These are phyloP conservation scores for Coemansia sp. DNA, from an alignment of 192 early-diverging fungal genomes.

Conservation along the genomic window DNA sequence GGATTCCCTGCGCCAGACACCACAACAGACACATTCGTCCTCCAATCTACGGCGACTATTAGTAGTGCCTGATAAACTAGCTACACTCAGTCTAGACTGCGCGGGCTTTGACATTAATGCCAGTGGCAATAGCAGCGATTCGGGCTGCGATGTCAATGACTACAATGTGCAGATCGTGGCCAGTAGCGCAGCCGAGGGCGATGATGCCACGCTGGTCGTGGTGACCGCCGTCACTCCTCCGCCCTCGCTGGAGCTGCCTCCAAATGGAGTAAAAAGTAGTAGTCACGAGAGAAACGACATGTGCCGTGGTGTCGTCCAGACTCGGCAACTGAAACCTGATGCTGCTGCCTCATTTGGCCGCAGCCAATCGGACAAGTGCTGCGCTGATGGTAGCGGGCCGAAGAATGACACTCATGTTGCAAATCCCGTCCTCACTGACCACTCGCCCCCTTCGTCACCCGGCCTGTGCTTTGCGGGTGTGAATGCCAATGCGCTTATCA, in stretches of 20 bases:
- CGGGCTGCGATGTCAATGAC: slow-evolving; percentile 1
- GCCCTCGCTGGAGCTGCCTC: background rate
- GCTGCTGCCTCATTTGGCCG: background rate
- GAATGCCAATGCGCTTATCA: slow-evolving; percentile 47
- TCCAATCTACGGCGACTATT: slow-evolving; percentile 27
- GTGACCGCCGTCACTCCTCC: background rate
- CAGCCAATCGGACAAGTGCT: slow-evolving; percentile 7
- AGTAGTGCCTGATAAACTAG: slow-evolving; percentile 41
- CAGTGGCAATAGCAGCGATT: slow-evolving; percentile 10
- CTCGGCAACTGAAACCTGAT: slow-evolving; percentile 2
- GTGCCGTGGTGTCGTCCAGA: background rate
- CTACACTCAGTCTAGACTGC: slow-evolving; percentile 19
- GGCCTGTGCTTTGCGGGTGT: slow-evolving; percentile 32
- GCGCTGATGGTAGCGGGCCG: background rate
- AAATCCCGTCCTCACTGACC: background rate
- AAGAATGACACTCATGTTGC: slow-evolving; percentile 3
- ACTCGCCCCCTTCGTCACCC: slow-evolving; percentile 18
- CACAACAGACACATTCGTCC: background rate
- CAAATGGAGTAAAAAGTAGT: background rate
- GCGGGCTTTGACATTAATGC: background rate
- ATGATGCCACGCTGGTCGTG: slow-evolving; percentile 9
- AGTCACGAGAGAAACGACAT: slow-evolving; percentile 1
- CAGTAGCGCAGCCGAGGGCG: slow-evolving; percentile 1
- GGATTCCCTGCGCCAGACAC: background rate
- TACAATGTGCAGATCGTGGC: background rate